phyloP scores from a whole-genome alignment of 148 eudicot species.

The Gaultheria prostrata region DNA sequence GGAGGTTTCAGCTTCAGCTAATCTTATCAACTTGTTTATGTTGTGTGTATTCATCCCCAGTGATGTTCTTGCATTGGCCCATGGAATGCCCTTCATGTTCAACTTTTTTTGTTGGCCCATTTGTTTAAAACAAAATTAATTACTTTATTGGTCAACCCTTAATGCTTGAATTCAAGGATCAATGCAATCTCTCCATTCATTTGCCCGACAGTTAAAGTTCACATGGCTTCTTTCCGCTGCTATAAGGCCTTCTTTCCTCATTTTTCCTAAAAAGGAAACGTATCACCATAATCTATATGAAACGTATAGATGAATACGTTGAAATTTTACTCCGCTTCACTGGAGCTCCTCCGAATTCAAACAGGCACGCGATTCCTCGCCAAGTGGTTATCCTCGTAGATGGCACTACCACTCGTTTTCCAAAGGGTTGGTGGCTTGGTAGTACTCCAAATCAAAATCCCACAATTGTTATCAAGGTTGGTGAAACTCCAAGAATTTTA shows the following conservation, averaged over 20 bases:
- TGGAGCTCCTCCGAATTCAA: no score
- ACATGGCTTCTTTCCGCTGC: no score
- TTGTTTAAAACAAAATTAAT: neutral
- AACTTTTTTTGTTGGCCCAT: neutral
- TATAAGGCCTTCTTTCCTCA: no score
- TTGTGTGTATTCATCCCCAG: neutral
- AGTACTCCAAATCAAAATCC: neutral
- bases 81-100: neutral
- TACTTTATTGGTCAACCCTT: neutral
- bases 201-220: no score
- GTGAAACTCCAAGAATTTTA: neutral
- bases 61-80: neutral
- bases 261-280: no score
- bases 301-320: no score
- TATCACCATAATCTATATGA: no score
- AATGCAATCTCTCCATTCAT: no score
- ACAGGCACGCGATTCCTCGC: no score
- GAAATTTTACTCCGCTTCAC: no score
- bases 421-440: neutral
- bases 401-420: neutral
- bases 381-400: neutral
- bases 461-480: neutral
- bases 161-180: neutral
- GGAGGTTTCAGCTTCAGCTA: neutral
- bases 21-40: neutral